These are phyloP conservation scores for Chiua virens DNA, from an alignment of 768 basidiomycete genomes.

Conservation along the genomic window DNA sequence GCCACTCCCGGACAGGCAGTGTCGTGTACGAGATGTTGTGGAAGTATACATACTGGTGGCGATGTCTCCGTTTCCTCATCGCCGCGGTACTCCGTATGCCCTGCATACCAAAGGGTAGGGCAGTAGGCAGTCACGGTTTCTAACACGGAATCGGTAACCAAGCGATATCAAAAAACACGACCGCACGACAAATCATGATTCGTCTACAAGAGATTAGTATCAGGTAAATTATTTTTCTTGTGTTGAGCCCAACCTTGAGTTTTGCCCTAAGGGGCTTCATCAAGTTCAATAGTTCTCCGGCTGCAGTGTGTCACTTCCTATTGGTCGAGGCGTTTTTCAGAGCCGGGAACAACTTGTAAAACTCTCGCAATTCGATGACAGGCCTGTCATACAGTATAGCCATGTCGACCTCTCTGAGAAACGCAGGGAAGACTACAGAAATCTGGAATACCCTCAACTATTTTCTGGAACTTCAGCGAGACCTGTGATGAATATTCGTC, in stretches of 20 bases:
- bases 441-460: conserved; percentile 54
- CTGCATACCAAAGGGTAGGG: conserved; percentile 49
- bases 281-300: conserved; percentile 52
- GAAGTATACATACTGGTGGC: too few species aligned
- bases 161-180: neutral
- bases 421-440: too few species aligned
- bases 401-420: neutral
- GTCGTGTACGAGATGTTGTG: too few species aligned
- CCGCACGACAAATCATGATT: conserved; percentile 67
- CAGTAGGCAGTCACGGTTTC: conserved; percentile 47
- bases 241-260: conserved; percentile 50
- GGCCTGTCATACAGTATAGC: conserved; percentile 29
- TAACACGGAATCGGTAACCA: conserved; percentile 12
- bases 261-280: conserved; percentile 68
- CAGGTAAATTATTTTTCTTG: neutral
- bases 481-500: conserved; percentile 40
- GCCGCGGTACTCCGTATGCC: conserved; percentile 27
- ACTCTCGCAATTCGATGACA: conserved; percentile 60
- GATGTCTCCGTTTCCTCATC: too few species aligned
- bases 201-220: conserved; percentile 35
- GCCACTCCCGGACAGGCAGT: too few species aligned
- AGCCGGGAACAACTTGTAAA: conserved; percentile 50
- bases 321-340: conserved; percentile 48
- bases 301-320: conserved; percentile 50
- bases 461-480: conserved; percentile 57